phyloP scores from a whole-genome alignment of 176 grass and related monocot genomes.

The Phragmites australis region DNA sequence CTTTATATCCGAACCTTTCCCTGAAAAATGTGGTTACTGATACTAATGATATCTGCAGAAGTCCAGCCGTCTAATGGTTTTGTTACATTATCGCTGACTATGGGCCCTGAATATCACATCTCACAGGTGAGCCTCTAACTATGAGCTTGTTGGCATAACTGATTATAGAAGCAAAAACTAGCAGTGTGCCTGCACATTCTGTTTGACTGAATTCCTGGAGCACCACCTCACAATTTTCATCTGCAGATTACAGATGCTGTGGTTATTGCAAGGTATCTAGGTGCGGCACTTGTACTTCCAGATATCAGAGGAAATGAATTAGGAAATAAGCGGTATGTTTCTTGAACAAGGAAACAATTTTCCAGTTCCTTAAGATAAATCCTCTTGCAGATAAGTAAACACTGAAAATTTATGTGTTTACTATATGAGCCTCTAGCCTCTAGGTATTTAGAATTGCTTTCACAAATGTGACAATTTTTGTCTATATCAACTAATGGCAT shows the following conservation, averaged over 20 bases:
- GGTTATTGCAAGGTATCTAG: slow-evolving; percentile 79
- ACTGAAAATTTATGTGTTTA: slow-evolving; percentile 4
- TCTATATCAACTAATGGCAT: slow-evolving; percentile 23
- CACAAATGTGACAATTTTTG: not conserved
- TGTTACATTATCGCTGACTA: slow-evolving; percentile 80
- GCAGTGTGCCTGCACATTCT: not conserved
- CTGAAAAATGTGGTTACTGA: slow-evolving; percentile 23
- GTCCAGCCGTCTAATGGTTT: slow-evolving; percentile 50
- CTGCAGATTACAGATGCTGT: slow-evolving; percentile 85
- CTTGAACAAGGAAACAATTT: slow-evolving; percentile 5
- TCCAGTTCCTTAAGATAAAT: slow-evolving; percentile 8
- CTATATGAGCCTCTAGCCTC: slow-evolving; percentile 19
- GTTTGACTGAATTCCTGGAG: slow-evolving; percentile 5
- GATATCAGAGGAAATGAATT: slow-evolving; percentile 82
- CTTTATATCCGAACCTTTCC: slow-evolving; percentile 8
- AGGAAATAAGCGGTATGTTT: slow-evolving; percentile 70
- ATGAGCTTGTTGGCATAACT: not conserved
- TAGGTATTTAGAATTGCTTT: not conserved
- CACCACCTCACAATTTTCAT: slow-evolving; percentile 5
- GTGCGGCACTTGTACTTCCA: slow-evolving; percentile 84
- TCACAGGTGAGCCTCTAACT: slow-evolving; percentile 55
- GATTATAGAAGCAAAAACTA: not conserved
- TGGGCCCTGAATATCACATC: slow-evolving; percentile 74
- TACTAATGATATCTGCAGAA: slow-evolving; percentile 42
- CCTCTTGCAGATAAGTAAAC: not conserved